Evolutionary conservation across 208 protist genomes (phyloP).

Genomic region (Spongospora subterranea): DNA sequence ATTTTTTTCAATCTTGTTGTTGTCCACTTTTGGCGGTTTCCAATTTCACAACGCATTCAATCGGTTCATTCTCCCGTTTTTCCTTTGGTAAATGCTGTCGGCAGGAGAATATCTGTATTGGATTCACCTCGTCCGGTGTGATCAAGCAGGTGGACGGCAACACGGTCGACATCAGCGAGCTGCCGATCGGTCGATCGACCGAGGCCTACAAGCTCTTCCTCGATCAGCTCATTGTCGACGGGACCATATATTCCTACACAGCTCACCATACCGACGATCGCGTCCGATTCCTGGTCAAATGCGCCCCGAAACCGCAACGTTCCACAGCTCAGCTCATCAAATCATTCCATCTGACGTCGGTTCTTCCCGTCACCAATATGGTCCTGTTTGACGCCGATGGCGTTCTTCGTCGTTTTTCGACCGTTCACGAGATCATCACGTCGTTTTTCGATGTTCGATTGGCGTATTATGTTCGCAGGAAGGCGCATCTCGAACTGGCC

Average conservation of each 20-base stretch:
- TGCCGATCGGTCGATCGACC: background rate
- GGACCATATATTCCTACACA: constrained; percentile 54
- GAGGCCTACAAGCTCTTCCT: constrained; percentile 72
- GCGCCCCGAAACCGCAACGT: background rate
- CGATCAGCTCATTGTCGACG: constrained; percentile 80
- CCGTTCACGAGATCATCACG: constrained; percentile 85
- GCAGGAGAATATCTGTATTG: no score
- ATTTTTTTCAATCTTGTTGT: background rate
- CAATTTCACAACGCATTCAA: background rate
- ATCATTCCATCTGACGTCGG: constrained; percentile 86
- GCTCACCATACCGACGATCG: constrained; percentile 64
- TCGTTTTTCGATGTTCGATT: constrained; percentile 95
- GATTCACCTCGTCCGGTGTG: no score
- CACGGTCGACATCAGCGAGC: constrained; percentile 27
- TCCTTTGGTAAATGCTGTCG: constrained; percentile 85
- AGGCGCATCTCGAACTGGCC: constrained; percentile 86
- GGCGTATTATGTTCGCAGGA: constrained; percentile 94
- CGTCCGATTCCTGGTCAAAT: constrained; percentile 45
- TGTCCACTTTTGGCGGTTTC: background rate
- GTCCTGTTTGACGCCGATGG: constrained; percentile 93
- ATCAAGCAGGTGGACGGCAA: no score
- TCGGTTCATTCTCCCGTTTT: constrained; percentile 61
- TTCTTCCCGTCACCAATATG: constrained; percentile 93
- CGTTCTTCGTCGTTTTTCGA: constrained; percentile 90
- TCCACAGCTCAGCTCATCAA: constrained; percentile 80